Evolutionary conservation across 2,329 filamentous ascomycete genomes (phyloP).

Genomic region (Diaporthe helianthi): DNA sequence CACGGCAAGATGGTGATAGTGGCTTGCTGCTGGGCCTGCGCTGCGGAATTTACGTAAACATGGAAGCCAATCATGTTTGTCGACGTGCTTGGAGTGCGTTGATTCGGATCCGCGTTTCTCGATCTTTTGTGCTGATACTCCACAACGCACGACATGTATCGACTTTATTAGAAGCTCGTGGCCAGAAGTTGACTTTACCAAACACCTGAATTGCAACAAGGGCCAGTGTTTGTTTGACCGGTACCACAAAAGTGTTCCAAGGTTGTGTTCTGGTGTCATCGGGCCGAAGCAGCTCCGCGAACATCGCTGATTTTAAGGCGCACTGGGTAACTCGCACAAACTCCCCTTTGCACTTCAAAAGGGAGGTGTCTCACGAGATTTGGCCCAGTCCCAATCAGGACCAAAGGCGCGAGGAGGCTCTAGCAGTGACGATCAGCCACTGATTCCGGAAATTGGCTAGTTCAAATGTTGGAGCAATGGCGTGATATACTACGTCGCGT

Average conservation of each 20-base stretch:
- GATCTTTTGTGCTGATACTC: background rate
- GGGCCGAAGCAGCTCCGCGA: background rate
- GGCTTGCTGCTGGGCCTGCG: background rate
- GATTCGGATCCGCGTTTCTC: background rate
- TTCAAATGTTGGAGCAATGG: conserved; percentile 7
- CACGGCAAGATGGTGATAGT: background rate
- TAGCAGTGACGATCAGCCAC: background rate
- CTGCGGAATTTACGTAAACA: background rate
- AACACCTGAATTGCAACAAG: background rate
- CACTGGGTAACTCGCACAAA: background rate
- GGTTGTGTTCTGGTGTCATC: background rate
- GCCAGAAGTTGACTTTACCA: background rate
- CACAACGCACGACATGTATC: background rate
- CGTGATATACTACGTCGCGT: conserved; percentile 29
- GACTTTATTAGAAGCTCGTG: background rate
- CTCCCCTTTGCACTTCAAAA: background rate
- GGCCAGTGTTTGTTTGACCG: background rate
- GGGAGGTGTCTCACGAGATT: conserved; percentile 1
- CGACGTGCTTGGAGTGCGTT: background rate
- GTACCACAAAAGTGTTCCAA: background rate
- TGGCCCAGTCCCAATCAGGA: background rate
- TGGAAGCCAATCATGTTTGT: background rate
- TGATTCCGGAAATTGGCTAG: conserved; percentile 13
- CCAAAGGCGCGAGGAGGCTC: background rate
- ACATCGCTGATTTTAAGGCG: background rate